Evolutionary conservation across 2,329 filamentous ascomycete genomes (phyloP).

Genomic region (Penicillium sp.): DNA sequence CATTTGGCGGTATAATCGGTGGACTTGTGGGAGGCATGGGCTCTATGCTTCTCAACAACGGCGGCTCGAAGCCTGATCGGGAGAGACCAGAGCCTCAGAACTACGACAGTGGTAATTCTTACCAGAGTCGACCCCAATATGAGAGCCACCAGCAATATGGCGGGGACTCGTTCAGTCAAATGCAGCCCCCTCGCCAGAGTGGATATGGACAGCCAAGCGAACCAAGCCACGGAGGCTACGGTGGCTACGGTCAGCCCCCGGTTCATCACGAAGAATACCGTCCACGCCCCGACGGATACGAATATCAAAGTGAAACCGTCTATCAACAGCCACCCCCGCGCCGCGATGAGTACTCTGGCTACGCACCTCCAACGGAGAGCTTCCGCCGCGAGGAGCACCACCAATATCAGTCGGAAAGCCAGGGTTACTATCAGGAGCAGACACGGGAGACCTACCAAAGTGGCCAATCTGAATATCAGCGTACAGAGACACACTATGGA

Average conservation of each 20-base stretch:
- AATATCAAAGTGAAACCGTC: conserved; percentile 15
- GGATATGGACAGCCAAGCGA: conserved; percentile 14
- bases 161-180: conserved; percentile 8
- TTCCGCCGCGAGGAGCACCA: conserved; percentile 16
- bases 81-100: conserved; percentile 9
- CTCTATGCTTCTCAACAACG: conserved; percentile 56
- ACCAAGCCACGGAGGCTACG: conserved; percentile 17
- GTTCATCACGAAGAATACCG: conserved; percentile 9
- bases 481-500: conserved; percentile 15
- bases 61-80: conserved; percentile 4
- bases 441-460: conserved; percentile 13
- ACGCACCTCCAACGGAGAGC: conserved; percentile 8
- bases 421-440: conserved; percentile 15
- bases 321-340: conserved; percentile 12
- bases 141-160: conserved; percentile 12
- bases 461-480: conserved; percentile 13
- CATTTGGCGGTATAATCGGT: conserved; percentile 61
- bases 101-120: conserved; percentile 5
- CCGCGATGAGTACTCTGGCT: conserved; percentile 10
- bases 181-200: not conserved
- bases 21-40: conserved; percentile 53
- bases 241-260: conserved; percentile 12
- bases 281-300: conserved; percentile 8
- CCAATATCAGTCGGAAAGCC: conserved; percentile 10
- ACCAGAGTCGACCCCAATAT: conserved; percentile 5